These are phyloP conservation scores for Ganoderma resinaceum DNA, from an alignment of 1,284 basidiomycete genomes.

Conservation along the genomic window DNA sequence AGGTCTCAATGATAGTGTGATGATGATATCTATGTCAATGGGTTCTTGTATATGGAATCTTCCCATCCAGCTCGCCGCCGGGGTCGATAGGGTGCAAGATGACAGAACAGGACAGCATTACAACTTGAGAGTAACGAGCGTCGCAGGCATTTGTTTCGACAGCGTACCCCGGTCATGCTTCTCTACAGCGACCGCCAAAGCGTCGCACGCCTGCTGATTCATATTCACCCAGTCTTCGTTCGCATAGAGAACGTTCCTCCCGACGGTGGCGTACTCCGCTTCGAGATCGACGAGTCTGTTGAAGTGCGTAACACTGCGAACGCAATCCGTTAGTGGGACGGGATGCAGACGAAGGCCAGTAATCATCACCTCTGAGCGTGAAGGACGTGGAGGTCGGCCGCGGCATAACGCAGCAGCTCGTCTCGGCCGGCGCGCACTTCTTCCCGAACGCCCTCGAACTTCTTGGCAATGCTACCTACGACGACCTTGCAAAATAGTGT, in stretches of 20 bases:
- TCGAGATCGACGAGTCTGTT: constrained; percentile 51
- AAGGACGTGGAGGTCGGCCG: constrained; percentile 48
- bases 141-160: constrained; percentile 46
- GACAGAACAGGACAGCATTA: not conserved
- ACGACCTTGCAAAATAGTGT: constrained; percentile 44
- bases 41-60: not conserved
- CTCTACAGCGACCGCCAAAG: constrained; percentile 41
- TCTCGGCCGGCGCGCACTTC: constrained; percentile 49
- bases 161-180: constrained; percentile 45
- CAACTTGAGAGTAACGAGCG: constrained; percentile 36
- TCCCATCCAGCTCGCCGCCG: too few species aligned
- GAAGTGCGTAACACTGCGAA: constrained; percentile 45
- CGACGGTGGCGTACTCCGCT: constrained; percentile 47
- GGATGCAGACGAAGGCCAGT: constrained; percentile 25
- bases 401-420: constrained; percentile 49
- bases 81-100: not conserved
- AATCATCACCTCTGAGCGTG: constrained; percentile 45
- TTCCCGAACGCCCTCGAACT: constrained; percentile 49
- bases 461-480: constrained; percentile 48
- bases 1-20: too few species aligned
- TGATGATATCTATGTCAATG: too few species aligned
- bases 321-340: not conserved
- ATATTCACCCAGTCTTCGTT: constrained; percentile 46
- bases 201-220: constrained; percentile 38
- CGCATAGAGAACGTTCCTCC: constrained; percentile 39